phyloP scores from a whole-genome alignment of 2,329 filamentous ascomycete species.

The Beauveria australis region DNA sequence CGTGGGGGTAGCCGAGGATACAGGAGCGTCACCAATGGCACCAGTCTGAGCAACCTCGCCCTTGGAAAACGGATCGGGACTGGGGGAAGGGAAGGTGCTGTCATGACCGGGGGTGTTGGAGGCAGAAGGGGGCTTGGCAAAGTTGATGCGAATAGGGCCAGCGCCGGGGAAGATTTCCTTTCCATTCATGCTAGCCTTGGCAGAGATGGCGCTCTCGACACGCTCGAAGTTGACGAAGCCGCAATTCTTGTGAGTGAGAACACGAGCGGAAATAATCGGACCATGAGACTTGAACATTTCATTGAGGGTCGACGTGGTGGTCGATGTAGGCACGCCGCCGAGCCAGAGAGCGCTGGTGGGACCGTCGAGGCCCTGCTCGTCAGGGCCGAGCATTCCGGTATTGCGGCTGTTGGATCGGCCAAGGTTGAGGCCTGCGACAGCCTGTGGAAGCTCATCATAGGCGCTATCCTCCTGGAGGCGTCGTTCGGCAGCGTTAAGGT shows the following conservation, averaged over 20 bases:
- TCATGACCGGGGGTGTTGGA: slow-evolving; percentile 85
- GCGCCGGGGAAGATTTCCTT: slow-evolving; percentile 98
- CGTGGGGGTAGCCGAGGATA: slow-evolving; percentile 42
- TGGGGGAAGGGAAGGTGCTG: slow-evolving; percentile 81
- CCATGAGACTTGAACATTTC: slow-evolving; percentile 96
- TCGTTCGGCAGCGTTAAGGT: slow-evolving; percentile 67
- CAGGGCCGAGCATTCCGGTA: slow-evolving; percentile 59
- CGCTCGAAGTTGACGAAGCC: slow-evolving; percentile 97
- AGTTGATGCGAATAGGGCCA: slow-evolving; percentile 90
- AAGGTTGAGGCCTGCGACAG: slow-evolving; percentile 73
- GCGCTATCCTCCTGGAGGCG: slow-evolving; percentile 66
- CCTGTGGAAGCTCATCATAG: slow-evolving; percentile 71
- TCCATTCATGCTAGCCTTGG: slow-evolving; percentile 80
- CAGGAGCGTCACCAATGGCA: slow-evolving; percentile 28
- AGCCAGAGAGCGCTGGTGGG: slow-evolving; percentile 94
- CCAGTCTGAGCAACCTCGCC: slow-evolving; percentile 33
- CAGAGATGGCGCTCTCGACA: slow-evolving; percentile 81
- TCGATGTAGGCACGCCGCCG: slow-evolving; percentile 93
- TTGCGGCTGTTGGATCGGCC: slow-evolving; percentile 57
- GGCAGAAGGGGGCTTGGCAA: slow-evolving; percentile 88
- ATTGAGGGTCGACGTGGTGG: slow-evolving; percentile 86
- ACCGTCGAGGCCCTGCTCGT: slow-evolving; percentile 76
- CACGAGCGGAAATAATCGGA: slow-evolving; percentile 80
- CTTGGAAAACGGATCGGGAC: slow-evolving; percentile 73
- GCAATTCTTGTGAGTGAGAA: slow-evolving; percentile 97